These are phyloP conservation scores for Zhuliangozyma parablackwelliae DNA, from an alignment of 1,139 yeast species.

Conservation along the genomic window DNA sequence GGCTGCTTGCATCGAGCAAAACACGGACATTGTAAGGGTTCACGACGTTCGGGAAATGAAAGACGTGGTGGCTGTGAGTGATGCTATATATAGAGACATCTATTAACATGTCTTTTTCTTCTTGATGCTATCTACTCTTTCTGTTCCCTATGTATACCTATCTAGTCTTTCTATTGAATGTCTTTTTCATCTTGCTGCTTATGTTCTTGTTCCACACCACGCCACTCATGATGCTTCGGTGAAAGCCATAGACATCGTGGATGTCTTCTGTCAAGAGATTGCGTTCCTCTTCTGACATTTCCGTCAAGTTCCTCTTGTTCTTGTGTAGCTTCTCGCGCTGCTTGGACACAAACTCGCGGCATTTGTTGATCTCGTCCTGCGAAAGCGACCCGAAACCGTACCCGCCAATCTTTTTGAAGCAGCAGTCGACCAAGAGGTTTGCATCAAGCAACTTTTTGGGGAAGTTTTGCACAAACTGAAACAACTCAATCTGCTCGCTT, in stretches of 20 bases:
- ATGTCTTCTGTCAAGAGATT: constrained; percentile 24
- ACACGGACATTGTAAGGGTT: constrained; percentile 79
- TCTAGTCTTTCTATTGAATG: constrained; percentile 22
- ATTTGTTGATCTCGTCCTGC: constrained; percentile 75
- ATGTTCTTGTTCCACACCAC: constrained; percentile 55
- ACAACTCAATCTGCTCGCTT: constrained; percentile 76
- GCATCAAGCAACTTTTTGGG: constrained; percentile 77
- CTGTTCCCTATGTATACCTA: too few relatives aligned
- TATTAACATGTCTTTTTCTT: neutral
- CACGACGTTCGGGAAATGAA: constrained; percentile 74
- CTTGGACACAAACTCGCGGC: constrained; percentile 70
- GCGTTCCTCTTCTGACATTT: constrained; percentile 39
- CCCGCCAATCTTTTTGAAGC: constrained; percentile 72
- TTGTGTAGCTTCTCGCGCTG: constrained; percentile 46
- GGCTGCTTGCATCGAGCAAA: constrained; percentile 68
- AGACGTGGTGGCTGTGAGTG: constrained; percentile 66
- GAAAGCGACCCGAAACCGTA: constrained; percentile 65
- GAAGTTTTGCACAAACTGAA: constrained; percentile 77
- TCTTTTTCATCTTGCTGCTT: constrained; percentile 46
- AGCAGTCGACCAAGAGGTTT: constrained; percentile 60
- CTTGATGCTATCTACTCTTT: too few relatives aligned
- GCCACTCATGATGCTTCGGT: constrained; percentile 50
- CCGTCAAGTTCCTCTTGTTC: constrained; percentile 32
- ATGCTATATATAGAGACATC: constrained; percentile 60
- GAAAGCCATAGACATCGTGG: constrained; percentile 48